Evolutionary conservation across 2,329 filamentous ascomycete species (phyloP).

Genomic region (Scedosporium boydii): DNA sequence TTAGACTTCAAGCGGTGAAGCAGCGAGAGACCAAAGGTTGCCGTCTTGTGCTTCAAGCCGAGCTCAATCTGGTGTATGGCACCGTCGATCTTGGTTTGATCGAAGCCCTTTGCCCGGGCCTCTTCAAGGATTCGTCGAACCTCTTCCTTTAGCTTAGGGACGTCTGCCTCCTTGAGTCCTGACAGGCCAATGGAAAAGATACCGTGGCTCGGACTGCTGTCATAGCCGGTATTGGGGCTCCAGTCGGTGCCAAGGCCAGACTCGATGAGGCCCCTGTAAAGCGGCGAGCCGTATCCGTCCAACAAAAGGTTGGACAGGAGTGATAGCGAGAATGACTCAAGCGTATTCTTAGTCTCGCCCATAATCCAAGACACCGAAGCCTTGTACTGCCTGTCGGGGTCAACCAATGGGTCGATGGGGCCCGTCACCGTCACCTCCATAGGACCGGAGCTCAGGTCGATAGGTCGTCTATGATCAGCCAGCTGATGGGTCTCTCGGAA

Average conservation of each 20-base stretch:
- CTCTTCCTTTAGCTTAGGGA: slow-evolving; percentile 64
- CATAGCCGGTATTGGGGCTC: slow-evolving; percentile 89
- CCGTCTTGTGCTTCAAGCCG: slow-evolving; percentile 90
- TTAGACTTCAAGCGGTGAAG: slow-evolving; percentile 81
- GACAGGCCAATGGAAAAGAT: slow-evolving; percentile 88
- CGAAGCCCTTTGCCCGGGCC: slow-evolving; percentile 68
- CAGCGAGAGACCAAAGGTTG: slow-evolving; percentile 85
- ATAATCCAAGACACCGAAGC: slow-evolving; percentile 90
- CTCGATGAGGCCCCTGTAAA: slow-evolving; percentile 85
- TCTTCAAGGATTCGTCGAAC: slow-evolving; percentile 65
- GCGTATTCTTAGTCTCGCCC: slow-evolving; percentile 69
- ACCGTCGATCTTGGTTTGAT: slow-evolving; percentile 82
- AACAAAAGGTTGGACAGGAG: slow-evolving; percentile 76
- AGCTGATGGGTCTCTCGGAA: slow-evolving; percentile 67
- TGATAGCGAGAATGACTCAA: slow-evolving; percentile 81
- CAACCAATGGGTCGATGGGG: slow-evolving; percentile 78
- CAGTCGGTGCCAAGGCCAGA: slow-evolving; percentile 85
- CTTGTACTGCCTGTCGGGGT: slow-evolving; percentile 81
- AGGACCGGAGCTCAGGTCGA: slow-evolving; percentile 59
- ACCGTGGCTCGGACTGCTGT: slow-evolving; percentile 63
- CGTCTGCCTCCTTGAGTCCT: slow-evolving; percentile 75
- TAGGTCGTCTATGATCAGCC: slow-evolving; percentile 64
- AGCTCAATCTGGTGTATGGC: slow-evolving; percentile 90
- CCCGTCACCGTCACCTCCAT: slow-evolving; percentile 63
- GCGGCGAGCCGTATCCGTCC: slow-evolving; percentile 89